Evolutionary conservation across 495 filamentous ascomycete genomes (phyloP).

Genomic region (Glonium stellatum): DNA sequence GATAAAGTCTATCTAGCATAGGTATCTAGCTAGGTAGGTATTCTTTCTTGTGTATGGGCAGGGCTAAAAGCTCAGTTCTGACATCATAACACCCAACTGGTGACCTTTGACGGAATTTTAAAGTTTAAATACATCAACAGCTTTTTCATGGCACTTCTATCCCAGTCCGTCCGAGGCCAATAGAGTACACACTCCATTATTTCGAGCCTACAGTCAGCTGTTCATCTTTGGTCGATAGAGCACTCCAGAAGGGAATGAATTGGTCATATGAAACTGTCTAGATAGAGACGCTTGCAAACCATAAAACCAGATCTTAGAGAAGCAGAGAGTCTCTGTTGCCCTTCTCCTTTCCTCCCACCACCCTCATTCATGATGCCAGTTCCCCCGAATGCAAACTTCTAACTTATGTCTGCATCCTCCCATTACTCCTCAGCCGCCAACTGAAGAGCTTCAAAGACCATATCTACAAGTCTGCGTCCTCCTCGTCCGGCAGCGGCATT

Average conservation of each 20-base stretch:
- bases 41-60: too few relatives aligned
- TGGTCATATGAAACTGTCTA: background rate
- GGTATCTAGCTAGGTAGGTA: too few relatives aligned
- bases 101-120: too few relatives aligned
- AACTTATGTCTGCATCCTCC: background rate
- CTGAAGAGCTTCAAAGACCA: background rate
- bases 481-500: conserved; percentile 91
- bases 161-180: too few relatives aligned
- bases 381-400: background rate
- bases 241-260: background rate
- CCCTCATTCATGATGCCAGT: background rate
- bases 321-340: background rate
- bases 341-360: background rate
- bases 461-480: conserved; percentile 68
- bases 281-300: background rate
- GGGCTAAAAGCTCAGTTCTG: too few relatives aligned
- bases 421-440: background rate
- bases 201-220: too few relatives aligned
- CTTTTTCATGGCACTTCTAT: too few relatives aligned
- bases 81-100: too few relatives aligned
- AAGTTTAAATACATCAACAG: too few relatives aligned
- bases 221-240: background rate
- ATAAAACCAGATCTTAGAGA: background rate
- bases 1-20: too few relatives aligned
- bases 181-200: too few relatives aligned